Percentiles rank a stretch among this genome's conserved stretches.
Conservation (phyloP, 1,284 basidiomycete genomes). For the Apiotrichum veenhuisii region DNA sequence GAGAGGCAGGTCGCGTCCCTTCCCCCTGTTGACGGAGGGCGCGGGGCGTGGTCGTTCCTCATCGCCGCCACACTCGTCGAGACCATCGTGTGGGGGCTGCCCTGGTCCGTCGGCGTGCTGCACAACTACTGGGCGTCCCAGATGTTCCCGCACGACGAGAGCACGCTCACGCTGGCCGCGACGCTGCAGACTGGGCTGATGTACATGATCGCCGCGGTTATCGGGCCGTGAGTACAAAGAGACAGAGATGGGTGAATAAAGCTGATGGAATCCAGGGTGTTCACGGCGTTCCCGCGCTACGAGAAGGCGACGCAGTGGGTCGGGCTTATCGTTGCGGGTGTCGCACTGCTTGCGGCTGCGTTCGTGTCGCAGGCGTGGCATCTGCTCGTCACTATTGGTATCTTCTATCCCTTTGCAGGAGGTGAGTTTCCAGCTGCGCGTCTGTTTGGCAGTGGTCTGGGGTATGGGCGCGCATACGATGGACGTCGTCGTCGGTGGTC, state of each 20-base stretch:
- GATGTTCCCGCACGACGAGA: constrained; percentile 34
- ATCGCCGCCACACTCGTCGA: constrained; percentile 25
- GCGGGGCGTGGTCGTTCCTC: constrained; percentile 44
- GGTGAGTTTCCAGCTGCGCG: constrained; percentile 23
- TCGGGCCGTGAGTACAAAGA: constrained; percentile 36
- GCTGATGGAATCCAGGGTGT: constrained; percentile 19
- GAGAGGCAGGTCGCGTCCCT: constrained; percentile 23
- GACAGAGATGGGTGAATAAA: neutral
- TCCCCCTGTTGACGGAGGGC: constrained; percentile 42
- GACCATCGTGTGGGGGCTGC: constrained; percentile 42
- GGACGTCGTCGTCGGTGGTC: no score
- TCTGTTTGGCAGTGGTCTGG: no score
- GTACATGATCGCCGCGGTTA: constrained; percentile 37
- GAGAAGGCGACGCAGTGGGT: constrained; percentile 27
- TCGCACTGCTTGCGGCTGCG: constrained; percentile 33
- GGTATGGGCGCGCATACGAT: no score
- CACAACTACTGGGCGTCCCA: constrained; percentile 43
- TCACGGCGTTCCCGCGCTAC: constrained; percentile 33
- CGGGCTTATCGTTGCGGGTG: constrained; percentile 28
- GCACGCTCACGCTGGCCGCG: constrained; percentile 42
- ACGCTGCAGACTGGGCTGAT: constrained; percentile 44
- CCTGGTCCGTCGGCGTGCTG: constrained; percentile 45
- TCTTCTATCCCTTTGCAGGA: constrained; percentile 42
- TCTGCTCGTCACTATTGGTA: constrained; percentile 42
- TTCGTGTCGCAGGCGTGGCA: constrained; percentile 47